Conservation (phyloP, 2,329 filamentous ascomycete species). For the Hypoxylon sp. region DNA sequence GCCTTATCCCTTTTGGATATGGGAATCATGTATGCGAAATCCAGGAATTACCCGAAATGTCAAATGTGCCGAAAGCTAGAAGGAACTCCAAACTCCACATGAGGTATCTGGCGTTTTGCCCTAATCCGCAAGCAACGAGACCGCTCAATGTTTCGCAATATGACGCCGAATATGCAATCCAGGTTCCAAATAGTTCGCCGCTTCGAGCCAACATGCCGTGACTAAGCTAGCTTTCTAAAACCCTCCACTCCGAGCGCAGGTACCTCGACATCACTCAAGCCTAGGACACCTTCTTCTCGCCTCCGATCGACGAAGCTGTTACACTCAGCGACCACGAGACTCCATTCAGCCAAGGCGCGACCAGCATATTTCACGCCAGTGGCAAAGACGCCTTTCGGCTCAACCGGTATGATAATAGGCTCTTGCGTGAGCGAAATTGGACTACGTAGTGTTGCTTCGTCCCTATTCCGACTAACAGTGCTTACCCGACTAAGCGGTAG, state of each 20-base stretch:
- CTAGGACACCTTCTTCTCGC: constrained; percentile 77
- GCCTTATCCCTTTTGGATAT: constrained; percentile 17
- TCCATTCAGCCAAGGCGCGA: constrained; percentile 83
- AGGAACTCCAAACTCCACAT: constrained; percentile 39
- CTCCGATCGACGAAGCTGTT: constrained; percentile 85
- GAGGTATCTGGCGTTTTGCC: constrained; percentile 28
- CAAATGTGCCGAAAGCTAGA: constrained; percentile 23
- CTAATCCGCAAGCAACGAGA: constrained; percentile 25
- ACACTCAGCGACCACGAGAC: constrained; percentile 79
- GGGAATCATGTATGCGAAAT: constrained; percentile 22
- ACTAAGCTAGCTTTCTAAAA: constrained; percentile 58
- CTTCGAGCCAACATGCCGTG: background rate
- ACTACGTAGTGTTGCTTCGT: constrained; percentile 10
- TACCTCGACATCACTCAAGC: constrained; percentile 76
- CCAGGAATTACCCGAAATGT: constrained; percentile 27
- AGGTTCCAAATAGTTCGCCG: background rate
- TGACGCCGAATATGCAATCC: constrained; percentile 25
- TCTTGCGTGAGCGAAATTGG: constrained; percentile 48
- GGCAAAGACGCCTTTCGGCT: constrained; percentile 61
- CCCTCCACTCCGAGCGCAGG: constrained; percentile 74
- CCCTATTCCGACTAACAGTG: constrained; percentile 16
- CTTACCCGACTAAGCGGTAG: constrained; percentile 33
- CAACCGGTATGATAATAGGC: constrained; percentile 57
- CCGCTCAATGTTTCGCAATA: constrained; percentile 21
- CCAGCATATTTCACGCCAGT: constrained; percentile 73